Evolutionary conservation across 345 rosid genomes (phyloP).

Genomic region (Brassica napus): Da-Ae NC_063450.1:9321501-9322000

Average conservation of each 20-base stretch:
- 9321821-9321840: constrained; percentile 92
- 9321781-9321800: constrained; percentile 48
- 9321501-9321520: neutral
- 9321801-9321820: constrained; percentile 97
- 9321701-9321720: constrained; percentile 59
- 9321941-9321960: constrained; percentile 80
- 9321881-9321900: neutral
- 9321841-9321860: constrained; percentile 99
- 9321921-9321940: neutral
- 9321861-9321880: neutral
- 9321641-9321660: constrained; percentile 89
- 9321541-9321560: constrained; percentile 93
- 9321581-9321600: constrained; percentile 88
- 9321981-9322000: constrained; percentile 99
- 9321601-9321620: constrained; percentile 84
- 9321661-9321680: constrained; percentile 91
- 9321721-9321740: constrained; percentile 79
- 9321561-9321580: constrained; percentile 95
- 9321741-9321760: constrained; percentile 61
- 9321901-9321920: neutral
- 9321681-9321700: constrained; percentile 81
- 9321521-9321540: constrained; percentile 27
- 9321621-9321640: constrained; percentile 87
- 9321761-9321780: neutral
- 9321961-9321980: constrained; percentile 98